Base-by-base conservation (phyloP, 1,139 yeast genomes). In the Candida tunisiensis region DNA sequence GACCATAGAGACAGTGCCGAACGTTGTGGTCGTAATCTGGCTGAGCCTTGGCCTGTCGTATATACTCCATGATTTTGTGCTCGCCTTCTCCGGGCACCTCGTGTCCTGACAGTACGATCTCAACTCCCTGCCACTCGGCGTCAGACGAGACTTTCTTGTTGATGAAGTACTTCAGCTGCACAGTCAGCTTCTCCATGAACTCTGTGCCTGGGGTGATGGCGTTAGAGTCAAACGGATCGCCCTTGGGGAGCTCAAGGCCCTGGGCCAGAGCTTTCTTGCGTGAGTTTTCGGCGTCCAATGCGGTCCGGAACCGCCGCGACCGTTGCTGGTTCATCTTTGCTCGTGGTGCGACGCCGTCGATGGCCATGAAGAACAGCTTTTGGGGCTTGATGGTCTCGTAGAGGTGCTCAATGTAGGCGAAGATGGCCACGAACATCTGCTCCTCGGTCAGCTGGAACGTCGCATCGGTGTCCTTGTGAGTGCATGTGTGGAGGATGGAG, bases 51-150 rank as follows among this genome's bases (percentile, higher is more conserved):
- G 79, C 82, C 28, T 74, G 65, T 42, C 98, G 70, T 40, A 91
- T 79, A 45, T 77, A 83, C 39, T 78, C 79, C 98, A 88, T 91
- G 41, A 88, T 75, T 50, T 88, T 88, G 59, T 88, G 99, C 54
- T 88, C 99, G 46, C 99, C 99, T 60, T 88, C 99, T 33, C 99
- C 99, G 1, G 99, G 98, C 8, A 85, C 96, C 18, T 92, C 88
- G 27, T 93, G 94, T 41, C 92, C 99, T 46, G 93, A 78, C 27
- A 88, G 69, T 21, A 88, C 69, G 16, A 88, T 74, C 42, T 80
- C 85, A 25, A 88, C 58, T 29, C 72, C 62, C 25, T 74, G 77
- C 98, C 98, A 88, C 25, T 83, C 83, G 2, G 93, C 77, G 49
- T 88, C 99, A 21, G 69, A 70, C 4, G 83, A 63, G 24, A 88